These are phyloP conservation scores for Pichia pseudocactophila DNA, from an alignment of 805 yeast genomes.

Conservation along the genomic window DNA sequence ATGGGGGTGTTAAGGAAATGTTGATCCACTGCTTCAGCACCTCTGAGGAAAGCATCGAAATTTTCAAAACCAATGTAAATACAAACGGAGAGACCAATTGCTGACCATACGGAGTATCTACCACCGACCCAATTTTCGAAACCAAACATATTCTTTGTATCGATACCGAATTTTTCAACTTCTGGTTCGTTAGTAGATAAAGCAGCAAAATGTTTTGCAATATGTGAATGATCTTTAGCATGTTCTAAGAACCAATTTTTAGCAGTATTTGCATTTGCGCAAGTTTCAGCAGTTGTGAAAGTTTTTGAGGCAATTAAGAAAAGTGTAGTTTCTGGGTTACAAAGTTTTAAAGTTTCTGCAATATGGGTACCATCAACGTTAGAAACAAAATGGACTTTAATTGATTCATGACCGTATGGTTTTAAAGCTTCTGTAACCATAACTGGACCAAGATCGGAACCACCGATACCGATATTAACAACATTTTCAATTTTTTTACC, in stretches of 20 bases:
- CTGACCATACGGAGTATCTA: conserved; percentile 99
- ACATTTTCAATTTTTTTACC: conserved; percentile 90
- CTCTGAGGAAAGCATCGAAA: conserved; percentile 85
- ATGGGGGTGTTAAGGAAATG: conserved; percentile 81
- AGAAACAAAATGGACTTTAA: conserved; percentile 87
- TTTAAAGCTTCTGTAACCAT: conserved; percentile 99
- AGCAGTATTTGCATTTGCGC: conserved; percentile 92
- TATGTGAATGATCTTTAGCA: conserved; percentile 51
- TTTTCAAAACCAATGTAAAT: conserved; percentile 92
- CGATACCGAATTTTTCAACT: conserved; percentile 93
- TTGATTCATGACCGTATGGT: conserved; percentile 67
- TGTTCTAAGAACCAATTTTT: conserved; percentile 81
- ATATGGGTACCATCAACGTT: conserved; percentile 98
- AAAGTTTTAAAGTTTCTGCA: conserved; percentile 75
- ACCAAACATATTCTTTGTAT: conserved; percentile 96
- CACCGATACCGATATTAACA: conserved; percentile 98
- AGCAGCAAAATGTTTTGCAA: conserved; percentile 97
- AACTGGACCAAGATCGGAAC: conserved; percentile 97
- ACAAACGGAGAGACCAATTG: conserved; percentile 94
- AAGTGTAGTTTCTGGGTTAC: conserved; percentile 86
- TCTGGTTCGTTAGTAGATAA: conserved; percentile 87
- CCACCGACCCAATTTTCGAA: conserved; percentile 99
- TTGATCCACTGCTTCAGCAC: conserved; percentile 95
- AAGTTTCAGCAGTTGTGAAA: conserved; percentile 97
- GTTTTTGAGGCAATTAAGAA: conserved; percentile 94